Conservation (phyloP, 2,329 filamentous ascomycete genomes). For the Piedraia hortae region DNA sequence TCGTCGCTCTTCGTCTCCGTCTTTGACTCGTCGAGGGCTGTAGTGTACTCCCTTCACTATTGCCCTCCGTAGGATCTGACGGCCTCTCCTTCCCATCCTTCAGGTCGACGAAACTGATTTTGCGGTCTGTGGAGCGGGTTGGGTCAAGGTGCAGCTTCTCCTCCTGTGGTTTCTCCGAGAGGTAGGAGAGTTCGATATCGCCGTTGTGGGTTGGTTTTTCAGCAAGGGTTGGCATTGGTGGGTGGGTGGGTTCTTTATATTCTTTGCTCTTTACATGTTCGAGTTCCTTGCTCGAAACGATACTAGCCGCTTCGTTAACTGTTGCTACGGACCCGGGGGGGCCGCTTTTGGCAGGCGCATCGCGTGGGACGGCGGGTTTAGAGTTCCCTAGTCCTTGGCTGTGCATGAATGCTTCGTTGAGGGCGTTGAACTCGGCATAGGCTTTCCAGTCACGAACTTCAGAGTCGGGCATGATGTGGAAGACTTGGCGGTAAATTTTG, state of each 20-base stretch:
- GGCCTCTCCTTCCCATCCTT: no score
- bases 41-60: no score
- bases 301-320: conserved; percentile 4
- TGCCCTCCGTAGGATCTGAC: no score
- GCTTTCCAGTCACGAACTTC: conserved; percentile 83
- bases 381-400: conserved; percentile 28
- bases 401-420: conserved; percentile 49
- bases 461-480: conserved; percentile 89
- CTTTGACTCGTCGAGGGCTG: conserved; percentile 20
- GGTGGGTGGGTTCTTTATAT: no score
- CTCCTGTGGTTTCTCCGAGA: no score
- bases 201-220: no score
- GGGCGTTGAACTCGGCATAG: conserved; percentile 61
- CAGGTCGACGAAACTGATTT: no score
- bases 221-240: no score
- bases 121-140: no score
- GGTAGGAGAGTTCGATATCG: no score
- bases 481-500: conserved; percentile 74
- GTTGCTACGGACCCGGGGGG: conserved; percentile 19
- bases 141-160: no score
- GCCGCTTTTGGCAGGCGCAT: conserved; percentile 21
- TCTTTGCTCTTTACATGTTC: no score
- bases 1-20: conserved; percentile 39
- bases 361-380: conserved; percentile 21
- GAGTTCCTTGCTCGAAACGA: conserved; percentile 1